Evolutionary conservation across 192 early-diverging fungal species (phyloP), one percentile per base, ranked within the genome.

Genomic region (Podila epicladia): DNA sequence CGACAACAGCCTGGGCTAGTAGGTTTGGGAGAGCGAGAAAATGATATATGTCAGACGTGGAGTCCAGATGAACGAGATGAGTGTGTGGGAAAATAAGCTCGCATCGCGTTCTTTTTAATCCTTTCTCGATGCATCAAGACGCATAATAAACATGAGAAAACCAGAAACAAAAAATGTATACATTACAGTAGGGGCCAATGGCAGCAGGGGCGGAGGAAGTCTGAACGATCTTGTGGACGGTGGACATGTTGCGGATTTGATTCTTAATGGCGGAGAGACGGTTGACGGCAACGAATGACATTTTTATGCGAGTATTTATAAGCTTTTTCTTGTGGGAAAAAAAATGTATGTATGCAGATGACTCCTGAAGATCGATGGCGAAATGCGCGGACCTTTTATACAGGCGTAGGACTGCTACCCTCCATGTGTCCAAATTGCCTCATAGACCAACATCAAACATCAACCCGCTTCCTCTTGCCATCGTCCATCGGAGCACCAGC

Each of bases 161-260:
- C 20, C 1, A 17, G 17, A 31, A 19, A 31, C 31, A 19, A 31
- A 19, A 5, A n/a, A n/a, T n/a, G 6, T 0, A 24, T 24, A 9
- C 32, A 76, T 89, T 90, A 83, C 91, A 92, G 84, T 95, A 95
- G 32, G 92, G 94, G 15, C 94, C 94, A 61, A 95, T 86, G 32
- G 94, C 93, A 9, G 85, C 86, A 45, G 94, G 92, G 37, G 92
- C 94, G 22, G 87, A 83, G 38, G 69, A 62, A 67, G 92, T 93
- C 41, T 87, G 79, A 22, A 89, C 71, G 63, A 86, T 77, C 67
- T 88, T 79, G 73, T 73, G 50, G 49, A 57, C 64, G 53, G 65
- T 71, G 32, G 65, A 60, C 58, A 74, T 67, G 11, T 51, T 15
- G 38, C 61, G 70, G 17, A 82, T 53, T n/a, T 83, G 63, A 26